These are phyloP conservation scores for Puccinia hordei DNA, from an alignment of 1,284 basidiomycete species.

Conservation along the genomic window DNA sequence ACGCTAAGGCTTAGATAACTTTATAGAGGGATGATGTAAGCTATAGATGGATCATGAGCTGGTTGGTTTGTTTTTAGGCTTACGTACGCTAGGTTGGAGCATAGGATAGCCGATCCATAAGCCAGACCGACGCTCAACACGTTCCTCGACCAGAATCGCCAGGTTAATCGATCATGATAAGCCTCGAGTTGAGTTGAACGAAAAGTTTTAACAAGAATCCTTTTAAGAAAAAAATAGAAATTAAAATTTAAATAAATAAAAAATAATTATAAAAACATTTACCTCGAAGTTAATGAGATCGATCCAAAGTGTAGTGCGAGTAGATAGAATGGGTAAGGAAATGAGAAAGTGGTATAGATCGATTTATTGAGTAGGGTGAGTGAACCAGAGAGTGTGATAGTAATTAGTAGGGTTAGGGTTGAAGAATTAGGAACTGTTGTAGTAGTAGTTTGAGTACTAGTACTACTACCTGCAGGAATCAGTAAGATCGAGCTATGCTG, in stretches of 20 bases:
- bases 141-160: constrained; percentile 43
- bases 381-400: constrained; percentile 33
- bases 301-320: constrained; percentile 40
- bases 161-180: constrained; percentile 16
- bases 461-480: too few species aligned
- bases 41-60: neutral
- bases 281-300: constrained; percentile 42
- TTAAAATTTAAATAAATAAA: neutral
- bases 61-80: neutral
- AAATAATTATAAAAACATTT: neutral
- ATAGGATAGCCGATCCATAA: constrained; percentile 44
- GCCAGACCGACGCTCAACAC: constrained; percentile 36
- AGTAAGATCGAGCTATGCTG: too few species aligned
- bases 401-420: constrained; percentile 24
- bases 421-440: too few species aligned
- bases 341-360: constrained; percentile 38
- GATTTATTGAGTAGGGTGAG: constrained; percentile 43
- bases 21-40: neutral
- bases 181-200: neutral
- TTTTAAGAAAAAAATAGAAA: neutral
- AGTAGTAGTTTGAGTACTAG: too few species aligned
- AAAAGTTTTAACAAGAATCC: constrained; percentile 16
- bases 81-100: constrained; percentile 48
- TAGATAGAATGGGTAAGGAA: constrained; percentile 37
- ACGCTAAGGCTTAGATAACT: constrained; percentile 42